phyloP scores from a whole-genome alignment of 371 early-diverging fungal species.

The Nematocida ausubeli region DNA sequence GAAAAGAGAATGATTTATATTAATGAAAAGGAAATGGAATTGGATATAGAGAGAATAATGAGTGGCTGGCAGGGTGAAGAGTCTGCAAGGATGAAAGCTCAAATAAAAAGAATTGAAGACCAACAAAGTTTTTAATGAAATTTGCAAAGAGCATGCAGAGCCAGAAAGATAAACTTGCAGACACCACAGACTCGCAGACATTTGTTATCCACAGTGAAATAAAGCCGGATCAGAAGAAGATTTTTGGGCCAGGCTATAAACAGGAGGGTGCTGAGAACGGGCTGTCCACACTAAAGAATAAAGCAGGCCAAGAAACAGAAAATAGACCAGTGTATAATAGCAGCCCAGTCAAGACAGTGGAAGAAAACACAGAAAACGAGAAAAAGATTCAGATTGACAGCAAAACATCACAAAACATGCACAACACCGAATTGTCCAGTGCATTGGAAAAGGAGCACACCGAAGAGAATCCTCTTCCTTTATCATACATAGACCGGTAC shows the following conservation, averaged over 20 bases:
- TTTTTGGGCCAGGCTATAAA: too few relatives aligned
- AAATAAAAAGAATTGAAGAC: constrained; percentile 17
- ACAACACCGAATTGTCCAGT: not conserved
- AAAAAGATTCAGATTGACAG: not conserved
- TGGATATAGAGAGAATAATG: constrained; percentile 23
- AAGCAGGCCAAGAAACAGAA: not conserved
- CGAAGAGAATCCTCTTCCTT: constrained; percentile 19
- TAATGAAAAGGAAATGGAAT: constrained; percentile 28
- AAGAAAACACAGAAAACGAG: not conserved
- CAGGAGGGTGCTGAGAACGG: too few relatives aligned
- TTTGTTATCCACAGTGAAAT: too few relatives aligned
- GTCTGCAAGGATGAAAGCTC: constrained; percentile 2
- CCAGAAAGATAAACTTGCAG: not conserved
- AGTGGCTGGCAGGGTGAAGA: not conserved
- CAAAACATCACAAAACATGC: not conserved
- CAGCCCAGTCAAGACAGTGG: too few relatives aligned
- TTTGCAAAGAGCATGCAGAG: constrained; percentile 20
- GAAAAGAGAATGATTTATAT: constrained; percentile 7
- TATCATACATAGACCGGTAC: constrained; percentile 77
- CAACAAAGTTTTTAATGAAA: constrained; percentile 26
- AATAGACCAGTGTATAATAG: not conserved
- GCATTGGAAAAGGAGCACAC: not conserved
- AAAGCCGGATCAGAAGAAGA: too few relatives aligned
- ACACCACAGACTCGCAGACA: not conserved
- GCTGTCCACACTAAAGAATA: too few relatives aligned